Conservation (phyloP, 2,329 filamentous ascomycete species). For the Gliomastix tumulicola region DNA sequence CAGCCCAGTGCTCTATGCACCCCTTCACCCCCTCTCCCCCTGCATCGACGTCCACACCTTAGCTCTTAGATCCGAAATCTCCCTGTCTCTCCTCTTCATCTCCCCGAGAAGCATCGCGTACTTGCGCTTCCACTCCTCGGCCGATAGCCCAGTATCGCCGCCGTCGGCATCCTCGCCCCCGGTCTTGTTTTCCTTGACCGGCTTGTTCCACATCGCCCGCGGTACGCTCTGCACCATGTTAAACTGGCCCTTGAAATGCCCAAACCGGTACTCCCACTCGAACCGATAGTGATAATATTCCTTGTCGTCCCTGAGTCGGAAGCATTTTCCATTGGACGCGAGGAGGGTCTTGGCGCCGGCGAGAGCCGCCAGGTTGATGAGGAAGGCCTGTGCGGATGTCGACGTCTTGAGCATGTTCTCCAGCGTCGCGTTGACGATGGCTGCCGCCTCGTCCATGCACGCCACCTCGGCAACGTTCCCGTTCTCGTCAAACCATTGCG, state of each 20-base stretch:
- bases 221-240: slow-evolving; percentile 42
- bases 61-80: slow-evolving; percentile 34
- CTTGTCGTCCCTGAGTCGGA: slow-evolving; percentile 33
- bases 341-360: slow-evolving; percentile 46
- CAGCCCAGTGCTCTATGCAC: too few relatives aligned
- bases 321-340: slow-evolving; percentile 28
- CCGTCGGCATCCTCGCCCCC: slow-evolving; percentile 7
- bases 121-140: slow-evolving; percentile 41
- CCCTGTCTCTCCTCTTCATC: slow-evolving; percentile 51
- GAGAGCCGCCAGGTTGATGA: slow-evolving; percentile 52
- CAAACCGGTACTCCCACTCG: slow-evolving; percentile 49
- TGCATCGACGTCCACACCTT: too few relatives aligned
- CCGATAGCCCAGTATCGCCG: slow-evolving; percentile 13
- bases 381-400: slow-evolving; percentile 44
- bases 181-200: not conserved
- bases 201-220: slow-evolving; percentile 31
- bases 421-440: slow-evolving; percentile 46
- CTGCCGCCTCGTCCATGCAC: slow-evolving; percentile 44
- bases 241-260: slow-evolving; percentile 44
- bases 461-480: slow-evolving; percentile 34
- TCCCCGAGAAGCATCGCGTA: slow-evolving; percentile 52
- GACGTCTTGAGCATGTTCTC: slow-evolving; percentile 44
- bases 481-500: slow-evolving; percentile 42
- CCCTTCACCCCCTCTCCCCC: too few relatives aligned
- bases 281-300: slow-evolving; percentile 40